These are phyloP conservation scores for Termitomyces sp. DNA, from an alignment of 768 basidiomycete species.

Conservation along the genomic window DNA sequence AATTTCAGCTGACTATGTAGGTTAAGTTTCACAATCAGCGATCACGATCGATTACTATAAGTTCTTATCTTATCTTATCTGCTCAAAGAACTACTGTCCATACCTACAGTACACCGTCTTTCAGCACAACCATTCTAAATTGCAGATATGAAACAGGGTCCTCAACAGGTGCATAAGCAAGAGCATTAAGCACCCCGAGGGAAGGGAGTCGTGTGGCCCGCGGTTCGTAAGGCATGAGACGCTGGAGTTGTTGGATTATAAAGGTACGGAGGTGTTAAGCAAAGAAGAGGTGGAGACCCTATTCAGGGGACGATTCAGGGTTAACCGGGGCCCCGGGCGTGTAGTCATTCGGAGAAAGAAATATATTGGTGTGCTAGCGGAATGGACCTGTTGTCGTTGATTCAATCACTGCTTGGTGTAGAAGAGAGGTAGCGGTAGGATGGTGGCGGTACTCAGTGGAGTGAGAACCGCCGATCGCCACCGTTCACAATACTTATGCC, in stretches of 20 bases:
- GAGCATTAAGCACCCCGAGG: constrained; percentile 42
- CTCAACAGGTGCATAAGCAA: constrained; percentile 27
- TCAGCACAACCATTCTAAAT: too few relatives aligned
- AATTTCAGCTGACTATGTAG: background rate
- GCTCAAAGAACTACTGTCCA: background rate
- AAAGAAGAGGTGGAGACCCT: constrained; percentile 25
- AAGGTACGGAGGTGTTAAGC: constrained; percentile 44
- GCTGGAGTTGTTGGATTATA: constrained; percentile 51
- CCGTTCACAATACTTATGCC: too few relatives aligned
- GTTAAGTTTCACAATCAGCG: too few relatives aligned
- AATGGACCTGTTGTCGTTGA: too few relatives aligned
- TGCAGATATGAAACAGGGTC: constrained; percentile 12
- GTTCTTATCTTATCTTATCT: background rate
- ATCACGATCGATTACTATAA: background rate
- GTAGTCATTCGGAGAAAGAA: constrained; percentile 19
- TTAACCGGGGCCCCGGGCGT: background rate
- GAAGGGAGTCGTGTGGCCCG: constrained; percentile 41
- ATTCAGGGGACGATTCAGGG: constrained; percentile 43
- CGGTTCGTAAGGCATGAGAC: constrained; percentile 50
- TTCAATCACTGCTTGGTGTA: too few relatives aligned
- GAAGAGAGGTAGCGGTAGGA: too few relatives aligned
- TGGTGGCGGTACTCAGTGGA: too few relatives aligned
- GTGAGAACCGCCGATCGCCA: too few relatives aligned
- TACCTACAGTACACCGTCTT: background rate
- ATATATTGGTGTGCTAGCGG: too few relatives aligned